These are phyloP conservation scores for Gamarada debralockiae DNA, from an alignment of 495 filamentous ascomycete genomes.

Conservation along the genomic window DNA sequence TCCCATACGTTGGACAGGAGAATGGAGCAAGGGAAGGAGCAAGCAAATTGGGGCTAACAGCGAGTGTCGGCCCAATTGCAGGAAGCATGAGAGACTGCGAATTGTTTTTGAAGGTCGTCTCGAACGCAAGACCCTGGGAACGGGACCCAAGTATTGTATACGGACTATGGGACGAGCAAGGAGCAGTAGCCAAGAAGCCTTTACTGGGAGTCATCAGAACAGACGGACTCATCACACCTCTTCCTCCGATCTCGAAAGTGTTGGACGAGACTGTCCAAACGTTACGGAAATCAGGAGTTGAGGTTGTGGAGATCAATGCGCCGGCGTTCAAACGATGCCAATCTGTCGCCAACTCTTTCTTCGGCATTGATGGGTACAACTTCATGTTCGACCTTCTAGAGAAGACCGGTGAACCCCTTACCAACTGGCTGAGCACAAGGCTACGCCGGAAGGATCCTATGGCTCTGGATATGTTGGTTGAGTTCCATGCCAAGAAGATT, in stretches of 20 bases:
- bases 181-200: slow-evolving; percentile 28
- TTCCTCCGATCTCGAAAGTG: slow-evolving; percentile 52
- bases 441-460: slow-evolving; percentile 40
- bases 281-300: slow-evolving; percentile 41
- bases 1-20: slow-evolving; percentile 44
- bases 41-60: slow-evolving; percentile 22
- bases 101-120: slow-evolving; percentile 36
- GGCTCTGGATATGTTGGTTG: slow-evolving; percentile 37
- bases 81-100: slow-evolving; percentile 35
- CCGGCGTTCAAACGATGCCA: slow-evolving; percentile 49
- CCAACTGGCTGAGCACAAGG: slow-evolving; percentile 51
- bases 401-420: slow-evolving; percentile 49
- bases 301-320: slow-evolving; percentile 50
- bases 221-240: slow-evolving; percentile 54
- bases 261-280: slow-evolving; percentile 46
- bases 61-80: slow-evolving; percentile 41
- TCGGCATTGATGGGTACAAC: slow-evolving; percentile 51
- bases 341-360: slow-evolving; percentile 50
- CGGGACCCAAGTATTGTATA: slow-evolving; percentile 35
- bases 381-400: slow-evolving; percentile 52
- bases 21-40: slow-evolving; percentile 26
- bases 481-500: slow-evolving; percentile 45
- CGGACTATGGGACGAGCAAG: slow-evolving; percentile 32
- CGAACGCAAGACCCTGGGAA: slow-evolving; percentile 35
- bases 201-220: slow-evolving; percentile 52